Conservation (phyloP, 164 flowering plant genomes). For the Kingdonia uniflora region DNA sequence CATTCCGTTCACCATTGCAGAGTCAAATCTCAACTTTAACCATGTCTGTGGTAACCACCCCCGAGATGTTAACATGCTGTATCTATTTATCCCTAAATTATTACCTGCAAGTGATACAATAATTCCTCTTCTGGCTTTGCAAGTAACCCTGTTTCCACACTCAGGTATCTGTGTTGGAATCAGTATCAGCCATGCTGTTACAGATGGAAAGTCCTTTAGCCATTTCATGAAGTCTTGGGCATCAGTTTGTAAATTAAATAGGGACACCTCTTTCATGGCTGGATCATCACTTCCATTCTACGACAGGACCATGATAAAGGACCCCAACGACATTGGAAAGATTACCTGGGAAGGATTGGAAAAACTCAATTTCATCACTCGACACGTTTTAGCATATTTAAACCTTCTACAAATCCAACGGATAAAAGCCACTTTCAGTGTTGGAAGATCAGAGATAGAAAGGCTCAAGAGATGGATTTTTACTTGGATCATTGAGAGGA, state of each 20-base stretch:
- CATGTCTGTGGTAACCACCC: background rate
- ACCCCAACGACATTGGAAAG: background rate
- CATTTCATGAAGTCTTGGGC: conserved; percentile 13
- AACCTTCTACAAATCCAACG: background rate
- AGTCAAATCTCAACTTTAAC: conserved; percentile 7
- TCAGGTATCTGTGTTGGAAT: conserved; percentile 14
- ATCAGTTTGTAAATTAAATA: conserved; percentile 1
- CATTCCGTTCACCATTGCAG: conserved; percentile 17
- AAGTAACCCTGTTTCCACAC: conserved; percentile 13
- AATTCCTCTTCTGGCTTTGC: conserved; percentile 10
- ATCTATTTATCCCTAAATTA: conserved; percentile 10
- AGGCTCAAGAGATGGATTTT: conserved; percentile 1
- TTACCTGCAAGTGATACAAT: background rate
- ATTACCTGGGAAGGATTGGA: background rate
- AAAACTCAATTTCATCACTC: background rate
- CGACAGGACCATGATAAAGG: background rate
- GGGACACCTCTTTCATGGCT: background rate
- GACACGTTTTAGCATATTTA: background rate
- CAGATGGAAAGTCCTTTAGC: conserved; percentile 8
- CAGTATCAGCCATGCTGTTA: conserved; percentile 1
- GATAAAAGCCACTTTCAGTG: conserved; percentile 8
- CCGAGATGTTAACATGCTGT: background rate
- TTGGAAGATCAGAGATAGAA: conserved; percentile 2
- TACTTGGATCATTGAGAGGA: background rate
- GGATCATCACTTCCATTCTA: conserved; percentile 4